Conservation (phyloP, 805 yeast genomes). For the Candida alai region DNA sequence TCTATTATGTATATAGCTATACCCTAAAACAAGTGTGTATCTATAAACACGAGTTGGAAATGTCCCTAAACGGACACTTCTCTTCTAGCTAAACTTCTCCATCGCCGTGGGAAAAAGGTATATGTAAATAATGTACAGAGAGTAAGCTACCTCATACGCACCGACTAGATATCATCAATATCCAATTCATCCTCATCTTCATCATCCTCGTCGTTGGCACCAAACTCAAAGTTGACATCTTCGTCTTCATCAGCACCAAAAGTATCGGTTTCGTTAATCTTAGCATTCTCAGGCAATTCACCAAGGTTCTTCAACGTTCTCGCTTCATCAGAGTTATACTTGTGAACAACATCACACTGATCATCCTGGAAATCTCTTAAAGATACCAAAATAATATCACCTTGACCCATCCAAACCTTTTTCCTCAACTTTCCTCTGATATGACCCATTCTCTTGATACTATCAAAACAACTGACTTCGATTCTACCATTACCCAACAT, state of each 20-base stretch:
- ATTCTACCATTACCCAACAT: conserved; percentile 98
- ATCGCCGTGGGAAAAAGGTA: no score
- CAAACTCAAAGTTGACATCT: conserved; percentile 96
- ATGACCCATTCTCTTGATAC: conserved; percentile 90
- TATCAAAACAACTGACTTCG: conserved; percentile 94
- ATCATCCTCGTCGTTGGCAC: conserved; percentile 76
- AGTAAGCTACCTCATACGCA: no score
- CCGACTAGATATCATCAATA: conserved; percentile 91
- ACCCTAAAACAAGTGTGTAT: no score
- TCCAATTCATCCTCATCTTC: conserved; percentile 73
- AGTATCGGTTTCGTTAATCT: conserved; percentile 96
- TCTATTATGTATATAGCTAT: no score
- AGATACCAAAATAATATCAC: conserved; percentile 93
- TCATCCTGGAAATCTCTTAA: conserved; percentile 98
- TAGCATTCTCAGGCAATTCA: conserved; percentile 95
- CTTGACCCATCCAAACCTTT: conserved; percentile 99
- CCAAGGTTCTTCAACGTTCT: conserved; percentile 93
- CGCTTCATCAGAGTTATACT: conserved; percentile 96
- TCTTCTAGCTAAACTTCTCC: no score
- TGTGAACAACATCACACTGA: conserved; percentile 96
- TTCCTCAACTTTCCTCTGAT: conserved; percentile 98
- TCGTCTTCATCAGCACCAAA: conserved; percentile 96
- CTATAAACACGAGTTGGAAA: no score
- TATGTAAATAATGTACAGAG: no score
- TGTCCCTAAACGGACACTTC: no score